Percentiles rank a stretch among this genome's conserved stretches.
Evolutionary conservation across 805 yeast genomes (phyloP).

Genomic region (Candida loeiensis): DNA sequence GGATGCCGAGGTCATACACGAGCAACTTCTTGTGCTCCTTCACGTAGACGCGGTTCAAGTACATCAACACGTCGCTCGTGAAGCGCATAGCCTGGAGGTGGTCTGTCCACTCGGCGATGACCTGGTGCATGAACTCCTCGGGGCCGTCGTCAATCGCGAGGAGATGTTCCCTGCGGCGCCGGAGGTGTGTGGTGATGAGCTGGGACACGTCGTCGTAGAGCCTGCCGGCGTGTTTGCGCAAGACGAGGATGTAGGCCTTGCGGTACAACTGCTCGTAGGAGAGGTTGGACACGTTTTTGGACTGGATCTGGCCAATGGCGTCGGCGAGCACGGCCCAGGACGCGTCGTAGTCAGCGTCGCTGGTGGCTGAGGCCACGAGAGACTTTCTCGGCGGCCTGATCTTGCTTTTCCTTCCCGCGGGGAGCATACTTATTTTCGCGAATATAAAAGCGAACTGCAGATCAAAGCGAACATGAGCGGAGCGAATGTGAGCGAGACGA

Average conservation of each 20-base stretch:
- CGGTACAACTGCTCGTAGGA: constrained; percentile 83
- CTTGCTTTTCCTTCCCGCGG: constrained; percentile 43
- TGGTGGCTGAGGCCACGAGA: constrained; percentile 18
- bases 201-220: constrained; percentile 59
- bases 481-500: too few relatives aligned
- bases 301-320: constrained; percentile 71
- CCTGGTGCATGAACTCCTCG: constrained; percentile 34
- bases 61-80: constrained; percentile 81
- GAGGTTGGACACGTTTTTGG: constrained; percentile 65
- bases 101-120: constrained; percentile 60
- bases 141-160: constrained; percentile 17
- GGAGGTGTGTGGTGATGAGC: constrained; percentile 47
- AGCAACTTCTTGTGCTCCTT: constrained; percentile 61
- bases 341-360: constrained; percentile 52
- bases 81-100: constrained; percentile 70
- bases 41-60: constrained; percentile 80
- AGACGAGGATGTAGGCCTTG: constrained; percentile 70
- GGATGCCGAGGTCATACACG: constrained; percentile 71
- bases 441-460: too few relatives aligned
- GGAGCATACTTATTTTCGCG: constrained; percentile 8
- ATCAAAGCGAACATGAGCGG: too few relatives aligned
- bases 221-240: constrained; percentile 62
- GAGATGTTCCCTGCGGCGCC: constrained; percentile 17
- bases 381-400: constrained; percentile 64
- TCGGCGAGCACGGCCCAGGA: constrained; percentile 63